Evolutionary conservation across 257 asterid genomes (phyloP), one percentile per base, ranked within the genome.

Genomic region (Solanum bulbocastanum): DNA sequence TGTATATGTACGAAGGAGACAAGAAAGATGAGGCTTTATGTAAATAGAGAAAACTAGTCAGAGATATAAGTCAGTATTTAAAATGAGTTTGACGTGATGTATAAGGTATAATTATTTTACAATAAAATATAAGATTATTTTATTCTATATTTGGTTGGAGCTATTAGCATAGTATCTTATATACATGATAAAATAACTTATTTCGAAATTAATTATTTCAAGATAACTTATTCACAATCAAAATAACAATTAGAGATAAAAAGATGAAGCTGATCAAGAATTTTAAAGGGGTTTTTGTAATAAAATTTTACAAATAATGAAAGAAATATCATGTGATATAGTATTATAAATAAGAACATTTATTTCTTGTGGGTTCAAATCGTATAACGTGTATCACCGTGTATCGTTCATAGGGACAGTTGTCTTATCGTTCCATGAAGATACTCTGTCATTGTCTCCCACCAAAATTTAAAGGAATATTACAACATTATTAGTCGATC

Each of bases 81-180:
- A 40, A 40, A 40, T 40, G 13, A 42, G 15, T 42, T 49, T 49
- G 60, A 15, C 1, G 8, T 49, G 22, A 49, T 2, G 3, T 49
- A 49, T 49, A 49, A 15, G 3, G 22, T 49, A 15, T 14, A 49
- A 49, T 49, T 0, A 49, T 49, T 49, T 49, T 49, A 49, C 0
- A 49, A 15, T 49, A 2, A 0, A 49, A 49, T 49, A 49, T 49
- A 49, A 0, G 1, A 5, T 49, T 49, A 14, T 49, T 49, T 0
- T 49, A 49, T 49, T 49, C 0, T 0, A 14, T 1, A 0, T 14
- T 49, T 49, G 2, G 0, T 49, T 49, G 7, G 0, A 49, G 1
- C 0, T 49, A 49, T 49, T 15, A 49, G 0, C 4, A 0, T 49
- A 14, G 1, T 49, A 49, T 49, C 1, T 2, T 2, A 49, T 49